Base-by-base conservation (phyloP, 1,284 basidiomycete species). In the Pisolithus thermaeus region DNA sequence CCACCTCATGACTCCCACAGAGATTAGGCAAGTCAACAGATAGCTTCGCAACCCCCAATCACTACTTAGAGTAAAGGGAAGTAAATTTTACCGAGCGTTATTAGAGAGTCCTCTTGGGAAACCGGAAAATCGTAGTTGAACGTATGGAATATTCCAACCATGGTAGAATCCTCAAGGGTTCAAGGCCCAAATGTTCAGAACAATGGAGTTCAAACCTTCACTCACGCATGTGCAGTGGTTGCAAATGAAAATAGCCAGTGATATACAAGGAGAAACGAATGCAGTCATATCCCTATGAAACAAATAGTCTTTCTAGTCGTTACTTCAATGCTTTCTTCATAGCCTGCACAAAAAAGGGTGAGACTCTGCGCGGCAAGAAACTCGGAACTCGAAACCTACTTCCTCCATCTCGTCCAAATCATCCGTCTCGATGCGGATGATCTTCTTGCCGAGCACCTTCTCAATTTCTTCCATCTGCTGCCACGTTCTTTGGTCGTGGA, bases 401-500 rank as follows among this genome's bases (percentile, higher is more conserved):
- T 87, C 80, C 65, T 95, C 92, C 92, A 95, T 95, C 62, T 81
- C 82, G 66, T 95, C 92, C 58, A 93, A 72, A 70, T 94, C 88
- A 56, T 83, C 73, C 2, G 92, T 94, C 65, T 88, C 84, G 58
- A 95, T 90, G 39, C 87, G 78, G 53, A 83, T 78, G 53, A 95
- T 94, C 60, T 80, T 76, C 68, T 80, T 85, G 23, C 87, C 85
- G 1, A 92, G 79, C 1, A 77, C 77, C 58, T 82, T 76, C 72
- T 93, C 87, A 55, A 97, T 94, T 62, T 79, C 75, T 60, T 92
- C 79, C 82, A 97, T 93, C 65, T 94, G 88, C 59, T 78, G 58
- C 82, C 86, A 91, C 7, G 92, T 93, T 67, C 76, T 75, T 63
- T 84, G 76, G 72, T 97, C 86, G 67, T 96, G 91, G 20, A 96